phyloP scores from a whole-genome alignment of 306 rosid species.

The Purshia tridentata region DNA sequence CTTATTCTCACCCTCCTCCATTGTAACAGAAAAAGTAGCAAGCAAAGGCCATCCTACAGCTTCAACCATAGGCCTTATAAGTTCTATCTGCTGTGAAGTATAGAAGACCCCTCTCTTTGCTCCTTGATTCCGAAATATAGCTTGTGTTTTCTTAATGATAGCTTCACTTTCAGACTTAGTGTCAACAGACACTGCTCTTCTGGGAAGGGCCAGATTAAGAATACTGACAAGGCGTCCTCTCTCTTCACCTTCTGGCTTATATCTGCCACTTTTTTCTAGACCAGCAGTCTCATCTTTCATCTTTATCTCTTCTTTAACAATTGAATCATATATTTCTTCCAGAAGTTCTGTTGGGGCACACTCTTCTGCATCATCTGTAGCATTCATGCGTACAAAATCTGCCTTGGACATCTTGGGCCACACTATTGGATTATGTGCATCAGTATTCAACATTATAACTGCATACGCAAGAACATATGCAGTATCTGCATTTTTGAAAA shows the following conservation, averaged over 20 bases:
- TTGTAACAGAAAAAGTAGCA: slow-evolving; percentile 96
- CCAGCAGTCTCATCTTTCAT: slow-evolving; percentile 73
- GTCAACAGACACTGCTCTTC: slow-evolving; percentile 61
- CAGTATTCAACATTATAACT: slow-evolving; percentile 93
- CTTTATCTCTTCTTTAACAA: slow-evolving; percentile 87
- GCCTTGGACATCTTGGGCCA: slow-evolving; percentile 99
- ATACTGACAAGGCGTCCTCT: slow-evolving; percentile 83
- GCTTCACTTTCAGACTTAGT: slow-evolving; percentile 89
- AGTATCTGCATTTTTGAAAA: slow-evolving; percentile 94
- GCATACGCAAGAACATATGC: slow-evolving; percentile 99
- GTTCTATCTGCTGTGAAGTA: slow-evolving; percentile 90
- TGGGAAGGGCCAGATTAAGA: slow-evolving; percentile 94
- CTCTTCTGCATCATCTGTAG: slow-evolving; percentile 79
- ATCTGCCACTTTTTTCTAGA: slow-evolving; percentile 64
- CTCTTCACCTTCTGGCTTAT: slow-evolving; percentile 81
- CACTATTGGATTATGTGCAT: slow-evolving; percentile 99
- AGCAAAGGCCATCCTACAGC: slow-evolving; percentile 99
- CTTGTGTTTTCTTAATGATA: slow-evolving; percentile 89
- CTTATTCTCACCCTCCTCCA: slow-evolving; percentile 99
- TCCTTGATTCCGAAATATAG: slow-evolving; percentile 79
- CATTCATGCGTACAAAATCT: slow-evolving; percentile 91
- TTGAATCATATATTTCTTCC: slow-evolving; percentile 91
- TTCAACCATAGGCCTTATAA: slow-evolving; percentile 99
- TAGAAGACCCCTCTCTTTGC: slow-evolving; percentile 88
- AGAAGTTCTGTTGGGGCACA: slow-evolving; percentile 86